Evolutionary conservation across 2,329 filamentous ascomycete species (phyloP), one percentile per base, ranked within the genome.

Genomic region (Sclerotinia subarctica): DNA sequence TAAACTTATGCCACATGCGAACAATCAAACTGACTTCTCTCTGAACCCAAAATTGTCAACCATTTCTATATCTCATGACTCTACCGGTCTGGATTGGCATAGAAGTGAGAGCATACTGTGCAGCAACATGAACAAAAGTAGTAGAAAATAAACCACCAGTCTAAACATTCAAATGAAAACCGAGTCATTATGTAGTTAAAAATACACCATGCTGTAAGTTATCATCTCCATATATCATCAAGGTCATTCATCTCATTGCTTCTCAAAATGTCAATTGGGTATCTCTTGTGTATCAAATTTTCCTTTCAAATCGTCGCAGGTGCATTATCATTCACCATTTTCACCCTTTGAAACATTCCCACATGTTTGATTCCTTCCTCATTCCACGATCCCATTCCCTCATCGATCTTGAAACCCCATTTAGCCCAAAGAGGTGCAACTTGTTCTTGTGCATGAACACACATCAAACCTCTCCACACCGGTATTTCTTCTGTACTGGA

Each of bases 331-430:
- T 42, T 42, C 38, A 67, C 49, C 49, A n/a, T 63, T 19, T 63
- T 63, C 32, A 88, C 69, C 46, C 86, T 80, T 70, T 78, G 73
- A 71, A 86, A 96, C 93, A 97, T 96, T 69, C 91, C 94, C 26
- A 96, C 84, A 81, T 97, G 93, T 72, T 86, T 82, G 66, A 97
- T 94, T 5, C 91, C 92, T 75, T 96, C 93, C 78, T 97, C 94
- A 71, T 84, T 82, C 93, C 94, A 97, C 38, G 78, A 83, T 0
- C 92, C 92, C 85, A 94, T 87, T 6, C 80, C 82, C 75, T 90
- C 84, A 78, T 97, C 94, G 8, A 85, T 81, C 69, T 82, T 79
- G 77, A 97, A 97, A 0, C 93, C 93, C 78, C 89, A 85, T 74
- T 83, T 85, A 74, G 80, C 80, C 87, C 93, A 98, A 72, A 89